Conservation (phyloP, 805 yeast genomes). For the Nakazawaea ishiwadae region DNA sequence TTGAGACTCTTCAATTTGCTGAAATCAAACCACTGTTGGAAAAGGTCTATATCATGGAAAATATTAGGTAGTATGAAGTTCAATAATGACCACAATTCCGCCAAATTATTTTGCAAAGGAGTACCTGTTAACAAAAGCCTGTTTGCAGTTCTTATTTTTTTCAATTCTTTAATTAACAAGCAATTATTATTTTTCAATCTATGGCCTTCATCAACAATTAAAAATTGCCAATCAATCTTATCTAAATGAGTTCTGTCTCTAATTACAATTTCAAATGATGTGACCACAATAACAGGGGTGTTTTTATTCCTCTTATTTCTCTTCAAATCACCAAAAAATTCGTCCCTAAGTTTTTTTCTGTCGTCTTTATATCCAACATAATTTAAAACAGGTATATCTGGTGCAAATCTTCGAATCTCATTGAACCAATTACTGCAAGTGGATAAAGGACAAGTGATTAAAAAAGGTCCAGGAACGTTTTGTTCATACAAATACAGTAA, state of each 20-base stretch:
- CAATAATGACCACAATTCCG: constrained; percentile 87
- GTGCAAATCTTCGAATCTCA: constrained; percentile 74
- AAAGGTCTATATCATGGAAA: constrained; percentile 82
- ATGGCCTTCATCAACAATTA: constrained; percentile 96
- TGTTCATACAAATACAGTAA: constrained; percentile 72
- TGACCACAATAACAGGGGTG: constrained; percentile 53
- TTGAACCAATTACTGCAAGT: constrained; percentile 82
- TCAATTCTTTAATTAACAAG: constrained; percentile 65
- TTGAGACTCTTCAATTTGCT: constrained; percentile 45
- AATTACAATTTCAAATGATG: constrained; percentile 79
- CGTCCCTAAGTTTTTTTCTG: constrained; percentile 41
- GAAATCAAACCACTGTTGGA: constrained; percentile 93
- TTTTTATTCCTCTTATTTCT: constrained; percentile 14
- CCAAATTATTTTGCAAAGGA: constrained; percentile 86
- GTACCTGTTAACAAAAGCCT: constrained; percentile 90
- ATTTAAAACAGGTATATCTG: constrained; percentile 53
- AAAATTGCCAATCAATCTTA: constrained; percentile 64
- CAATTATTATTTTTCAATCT: constrained; percentile 83
- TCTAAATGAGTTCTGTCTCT: constrained; percentile 58
- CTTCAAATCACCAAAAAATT: constrained; percentile 14
- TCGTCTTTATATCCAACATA: constrained; percentile 62
- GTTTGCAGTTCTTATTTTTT: constrained; percentile 62
- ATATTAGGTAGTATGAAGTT: constrained; percentile 92
- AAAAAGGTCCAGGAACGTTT: constrained; percentile 73
- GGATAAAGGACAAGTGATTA: constrained; percentile 77